Base-by-base conservation (phyloP, 352 stramenopile genomes). In the Globisporangium yorkense region DNA sequence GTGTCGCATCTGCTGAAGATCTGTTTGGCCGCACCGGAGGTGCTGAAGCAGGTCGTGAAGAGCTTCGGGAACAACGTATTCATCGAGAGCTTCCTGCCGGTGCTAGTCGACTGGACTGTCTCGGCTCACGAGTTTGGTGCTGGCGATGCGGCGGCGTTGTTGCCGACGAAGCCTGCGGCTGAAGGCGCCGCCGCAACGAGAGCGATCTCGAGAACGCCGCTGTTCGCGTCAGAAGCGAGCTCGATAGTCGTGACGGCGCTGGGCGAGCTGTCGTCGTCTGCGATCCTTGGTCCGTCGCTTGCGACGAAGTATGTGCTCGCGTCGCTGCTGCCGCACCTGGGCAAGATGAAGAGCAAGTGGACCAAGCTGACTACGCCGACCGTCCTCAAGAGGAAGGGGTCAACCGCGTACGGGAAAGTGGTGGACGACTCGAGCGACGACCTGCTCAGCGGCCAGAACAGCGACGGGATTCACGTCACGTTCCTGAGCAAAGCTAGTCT, bases 51-150 rank as follows among this genome's bases (percentile, higher is more conserved):
- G 5, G 35, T 88, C 20, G 50, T 82, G 41, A 61, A 67, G 39
- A 62, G 63, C 27, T 90, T 91, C 59, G 81, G 84, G 33, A 61
- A 59, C 2, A 43, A 61, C 29, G 63, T 60, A 16, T 66, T 92
- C 7, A 55, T 92, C 5, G 63, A 77, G 40, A 70, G 65, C 46
- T 77, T 92, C 55, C 45, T 92, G 7, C 84, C 81, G 6, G 67
- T 88, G 3, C 47, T 94, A 1, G 37, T 88, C 2, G 84, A 92
- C 45, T 94, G 84, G 84, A 54, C 89, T 3, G 66, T 75, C 3
- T 63, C 75, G 46, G 64, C 61, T 13, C 55, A 60, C 4, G n/a
- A 47, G 18, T 27, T 21, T 40, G 39, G 37, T n/a, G 20, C 29
- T 7, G 29, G 24, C 10, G 56, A 56, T 24, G 10, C 21, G 4